Conservation (phyloP, 805 yeast genomes). For the Clavispora fructus region DNA sequence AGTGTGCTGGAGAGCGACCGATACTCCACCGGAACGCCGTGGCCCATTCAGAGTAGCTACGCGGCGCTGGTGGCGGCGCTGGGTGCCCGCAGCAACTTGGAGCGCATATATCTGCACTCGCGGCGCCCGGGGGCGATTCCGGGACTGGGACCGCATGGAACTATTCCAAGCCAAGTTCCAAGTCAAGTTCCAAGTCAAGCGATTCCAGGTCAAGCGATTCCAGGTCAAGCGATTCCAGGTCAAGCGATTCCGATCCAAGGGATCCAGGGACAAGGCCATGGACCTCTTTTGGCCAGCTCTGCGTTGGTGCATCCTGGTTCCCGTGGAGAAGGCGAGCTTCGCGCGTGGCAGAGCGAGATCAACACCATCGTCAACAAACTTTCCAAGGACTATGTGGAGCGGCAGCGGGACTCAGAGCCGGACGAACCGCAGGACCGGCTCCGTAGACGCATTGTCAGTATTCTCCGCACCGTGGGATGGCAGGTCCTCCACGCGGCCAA, state of each 20-base stretch:
- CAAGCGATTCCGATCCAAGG: too few relatives aligned
- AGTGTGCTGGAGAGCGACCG: slow-evolving; percentile 28
- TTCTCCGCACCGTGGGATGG: slow-evolving; percentile 25
- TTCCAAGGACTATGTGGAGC: slow-evolving; percentile 29
- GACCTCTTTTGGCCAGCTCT: too few relatives aligned
- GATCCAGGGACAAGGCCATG: too few relatives aligned
- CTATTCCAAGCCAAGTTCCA: too few relatives aligned
- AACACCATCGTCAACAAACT: slow-evolving; percentile 43
- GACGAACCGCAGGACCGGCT: slow-evolving; percentile 10
- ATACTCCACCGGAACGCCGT: slow-evolving; percentile 32
- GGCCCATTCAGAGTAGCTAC: slow-evolving; percentile 25
- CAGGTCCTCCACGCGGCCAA: slow-evolving; percentile 24
- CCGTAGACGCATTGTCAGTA: slow-evolving; percentile 17
- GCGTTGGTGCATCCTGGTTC: too few relatives aligned
- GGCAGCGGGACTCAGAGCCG: slow-evolving; percentile 3
- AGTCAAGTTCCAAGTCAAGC: too few relatives aligned
- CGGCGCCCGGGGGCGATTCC: slow-evolving; percentile 17
- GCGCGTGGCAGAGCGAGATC: slow-evolving; percentile 51
- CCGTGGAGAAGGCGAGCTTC: too few relatives aligned
- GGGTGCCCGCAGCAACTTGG: slow-evolving; percentile 31
- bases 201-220: too few relatives aligned
- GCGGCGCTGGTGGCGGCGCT: slow-evolving; percentile 22
- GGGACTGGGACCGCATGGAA: too few relatives aligned
- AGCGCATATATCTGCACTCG: slow-evolving; percentile 40
- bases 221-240: too few relatives aligned